phyloP scores from a whole-genome alignment of 1,284 basidiomycete species.

The Xanthoconium separans region DNA sequence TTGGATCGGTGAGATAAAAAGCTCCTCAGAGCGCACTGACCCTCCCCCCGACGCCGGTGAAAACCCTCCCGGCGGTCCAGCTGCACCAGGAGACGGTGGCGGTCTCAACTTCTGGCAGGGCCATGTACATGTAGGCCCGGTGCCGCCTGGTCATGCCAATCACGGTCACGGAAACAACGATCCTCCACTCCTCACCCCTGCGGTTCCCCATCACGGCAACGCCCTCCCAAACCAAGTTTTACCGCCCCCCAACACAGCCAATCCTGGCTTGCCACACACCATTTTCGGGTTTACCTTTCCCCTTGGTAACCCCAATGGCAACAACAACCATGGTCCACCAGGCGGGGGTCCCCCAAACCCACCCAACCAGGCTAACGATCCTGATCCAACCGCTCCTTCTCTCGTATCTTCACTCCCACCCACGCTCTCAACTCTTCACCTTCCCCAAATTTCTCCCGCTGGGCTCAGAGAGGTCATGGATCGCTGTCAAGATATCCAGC shows the following conservation, averaged over 20 bases:
- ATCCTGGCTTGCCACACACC: slow-evolving; percentile 3
- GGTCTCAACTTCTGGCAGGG: slow-evolving; percentile 8
- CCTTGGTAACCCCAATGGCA: slow-evolving; percentile 3
- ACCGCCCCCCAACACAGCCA: slow-evolving; percentile 5
- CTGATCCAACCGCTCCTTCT: slow-evolving; percentile 1
- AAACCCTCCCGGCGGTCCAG: not conserved
- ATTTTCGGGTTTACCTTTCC: slow-evolving; percentile 15
- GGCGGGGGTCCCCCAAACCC: slow-evolving; percentile 3
- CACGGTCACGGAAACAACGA: slow-evolving; percentile 1
- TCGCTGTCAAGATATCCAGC: slow-evolving; percentile 15
- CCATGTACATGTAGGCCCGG: slow-evolving; percentile 9
- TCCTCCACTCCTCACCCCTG: slow-evolving; percentile 18
- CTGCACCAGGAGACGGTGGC: not conserved
- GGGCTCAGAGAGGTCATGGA: slow-evolving; percentile 24
- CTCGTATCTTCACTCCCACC: slow-evolving; percentile 16
- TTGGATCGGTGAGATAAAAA: slow-evolving; percentile 29
- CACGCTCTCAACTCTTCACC: slow-evolving; percentile 22
- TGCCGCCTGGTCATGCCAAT: not conserved
- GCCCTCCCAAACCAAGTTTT: not conserved
- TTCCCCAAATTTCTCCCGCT: slow-evolving; percentile 23
- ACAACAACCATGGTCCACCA: not conserved
- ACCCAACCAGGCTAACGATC: not conserved
- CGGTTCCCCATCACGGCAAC: slow-evolving; percentile 1
- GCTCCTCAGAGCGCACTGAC: slow-evolving; percentile 6
- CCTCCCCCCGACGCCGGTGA: not conserved